phyloP scores from a whole-genome alignment of 2,329 filamentous ascomycete genomes.

The Neonectria magnoliae region DNA sequence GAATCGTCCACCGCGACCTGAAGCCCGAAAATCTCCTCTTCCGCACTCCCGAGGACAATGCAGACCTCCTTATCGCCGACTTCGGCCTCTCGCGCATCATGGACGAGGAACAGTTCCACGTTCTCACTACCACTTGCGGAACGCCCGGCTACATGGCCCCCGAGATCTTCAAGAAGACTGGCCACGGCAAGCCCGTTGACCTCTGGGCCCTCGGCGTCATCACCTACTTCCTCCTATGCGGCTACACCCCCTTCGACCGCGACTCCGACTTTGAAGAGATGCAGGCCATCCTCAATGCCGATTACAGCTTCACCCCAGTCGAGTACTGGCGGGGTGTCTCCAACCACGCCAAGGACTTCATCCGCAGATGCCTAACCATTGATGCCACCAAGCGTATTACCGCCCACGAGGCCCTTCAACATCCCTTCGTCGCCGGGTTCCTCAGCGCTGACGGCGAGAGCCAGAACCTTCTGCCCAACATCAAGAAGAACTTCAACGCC shows the following conservation, averaged over 20 bases:
- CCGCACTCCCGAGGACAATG: constrained; percentile 96
- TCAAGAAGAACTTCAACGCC: constrained; percentile 81
- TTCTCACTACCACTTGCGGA: constrained; percentile 95
- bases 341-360: constrained; percentile 87
- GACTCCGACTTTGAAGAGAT: constrained; percentile 99
- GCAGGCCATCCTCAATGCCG: constrained; percentile 96
- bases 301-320: constrained; percentile 93
- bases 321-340: constrained; percentile 98
- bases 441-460: constrained; percentile 59
- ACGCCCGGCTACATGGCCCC: constrained; percentile 99
- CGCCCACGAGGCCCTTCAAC: constrained; percentile 79
- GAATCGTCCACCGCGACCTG: constrained; percentile 96
- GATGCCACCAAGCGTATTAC: constrained; percentile 90
- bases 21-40: constrained; percentile 98
- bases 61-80: constrained; percentile 95
- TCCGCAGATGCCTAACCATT: constrained; percentile 89
- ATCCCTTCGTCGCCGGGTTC: constrained; percentile 70
- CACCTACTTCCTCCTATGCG: constrained; percentile 97
- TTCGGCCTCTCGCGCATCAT: constrained; percentile 97
- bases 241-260: constrained; percentile 97
- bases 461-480: constrained; percentile 72
- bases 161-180: constrained; percentile 98
- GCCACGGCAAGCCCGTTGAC: constrained; percentile 97
- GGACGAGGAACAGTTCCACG: constrained; percentile 99
- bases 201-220: constrained; percentile 99